These are phyloP conservation scores for Saturnispora kantuleensis DNA, from an alignment of 805 yeast genomes.

Conservation along the genomic window DNA sequence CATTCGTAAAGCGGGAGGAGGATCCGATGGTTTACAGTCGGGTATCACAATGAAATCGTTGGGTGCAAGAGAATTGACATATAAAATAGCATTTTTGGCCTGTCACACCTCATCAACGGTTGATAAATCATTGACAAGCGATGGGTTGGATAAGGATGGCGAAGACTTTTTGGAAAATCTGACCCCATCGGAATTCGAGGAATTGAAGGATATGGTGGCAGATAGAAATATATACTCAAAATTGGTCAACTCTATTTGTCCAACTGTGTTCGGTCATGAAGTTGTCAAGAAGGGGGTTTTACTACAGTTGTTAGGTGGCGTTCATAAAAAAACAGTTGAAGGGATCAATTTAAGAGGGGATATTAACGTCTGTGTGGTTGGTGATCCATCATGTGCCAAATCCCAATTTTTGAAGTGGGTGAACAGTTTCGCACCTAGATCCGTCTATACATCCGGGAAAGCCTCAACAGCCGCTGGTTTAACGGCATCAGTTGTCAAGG, in stretches of 20 bases:
- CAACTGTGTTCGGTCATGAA: slow-evolving; percentile 95
- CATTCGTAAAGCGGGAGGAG: slow-evolving; percentile 46
- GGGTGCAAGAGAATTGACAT: slow-evolving; percentile 93
- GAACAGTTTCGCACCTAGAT: slow-evolving; percentile 81
- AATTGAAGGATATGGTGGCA: slow-evolving; percentile 81
- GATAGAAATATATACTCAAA: slow-evolving; percentile 79
- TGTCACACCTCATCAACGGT: slow-evolving; percentile 72
- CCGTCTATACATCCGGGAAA: slow-evolving; percentile 95
- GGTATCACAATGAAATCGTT: slow-evolving; percentile 78
- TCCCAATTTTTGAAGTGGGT: slow-evolving; percentile 94
- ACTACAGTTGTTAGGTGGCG: slow-evolving; percentile 87
- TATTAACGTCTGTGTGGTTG: slow-evolving; percentile 90
- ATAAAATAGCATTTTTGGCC: slow-evolving; percentile 83
- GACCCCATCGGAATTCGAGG: slow-evolving; percentile 73
- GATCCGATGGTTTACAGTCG: slow-evolving; percentile 60
- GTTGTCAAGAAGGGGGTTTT: slow-evolving; percentile 85
- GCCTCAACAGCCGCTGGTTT: slow-evolving; percentile 98
- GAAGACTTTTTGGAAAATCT: slow-evolving; percentile 70
- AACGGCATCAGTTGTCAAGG: slow-evolving; percentile 95
- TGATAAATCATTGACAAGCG: slow-evolving; percentile 19
- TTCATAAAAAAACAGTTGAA: slow-evolving; percentile 85
- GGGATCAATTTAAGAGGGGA: slow-evolving; percentile 95
- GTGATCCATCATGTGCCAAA: slow-evolving; percentile 96
- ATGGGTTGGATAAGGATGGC: slow-evolving; percentile 19
- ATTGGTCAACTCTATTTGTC: slow-evolving; percentile 82